Conservation (phyloP, 768 basidiomycete species). For the Kwoniella bestiolae region DNA sequence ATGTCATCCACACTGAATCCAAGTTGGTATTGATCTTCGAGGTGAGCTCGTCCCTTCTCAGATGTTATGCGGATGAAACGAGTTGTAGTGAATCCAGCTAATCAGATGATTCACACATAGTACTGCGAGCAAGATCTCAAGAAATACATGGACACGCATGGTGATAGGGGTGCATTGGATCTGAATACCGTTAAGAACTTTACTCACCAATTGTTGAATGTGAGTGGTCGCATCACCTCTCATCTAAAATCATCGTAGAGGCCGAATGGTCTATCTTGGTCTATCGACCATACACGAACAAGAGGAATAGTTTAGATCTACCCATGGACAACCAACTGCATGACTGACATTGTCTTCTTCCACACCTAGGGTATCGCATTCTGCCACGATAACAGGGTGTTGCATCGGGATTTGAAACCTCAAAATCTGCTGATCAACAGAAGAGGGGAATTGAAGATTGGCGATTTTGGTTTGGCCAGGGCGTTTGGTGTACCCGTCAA, state of each 20-base stretch:
- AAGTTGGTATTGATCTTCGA: slow-evolving; percentile 98
- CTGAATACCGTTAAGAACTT: slow-evolving; percentile 87
- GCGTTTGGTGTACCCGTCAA: slow-evolving; percentile 99
- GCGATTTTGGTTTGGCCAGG: slow-evolving; percentile 95
- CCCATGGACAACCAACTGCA: background rate
- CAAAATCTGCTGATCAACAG: slow-evolving; percentile 97
- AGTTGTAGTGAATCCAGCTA: too few relatives aligned
- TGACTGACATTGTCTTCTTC: background rate
- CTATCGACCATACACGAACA: background rate
- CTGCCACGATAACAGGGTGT: slow-evolving; percentile 96
- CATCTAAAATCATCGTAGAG: too few relatives aligned
- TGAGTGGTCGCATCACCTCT: slow-evolving; percentile 19
- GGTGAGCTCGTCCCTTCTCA: slow-evolving; percentile 35
- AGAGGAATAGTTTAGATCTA: background rate
- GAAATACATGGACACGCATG: slow-evolving; percentile 98
- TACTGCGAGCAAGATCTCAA: slow-evolving; percentile 98
- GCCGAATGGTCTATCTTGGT: background rate
- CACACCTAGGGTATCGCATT: slow-evolving; percentile 76
- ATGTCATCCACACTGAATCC: slow-evolving; percentile 98
- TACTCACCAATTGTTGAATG: slow-evolving; percentile 93
- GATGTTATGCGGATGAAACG: too few relatives aligned
- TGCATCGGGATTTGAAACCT: slow-evolving; percentile 97
- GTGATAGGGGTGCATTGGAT: slow-evolving; percentile 92
- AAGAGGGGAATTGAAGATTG: slow-evolving; percentile 94
- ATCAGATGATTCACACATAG: too few relatives aligned